Base-by-base conservation (phyloP, 2,329 filamentous ascomycete species). In the Xylariaceae sp. region DNA sequence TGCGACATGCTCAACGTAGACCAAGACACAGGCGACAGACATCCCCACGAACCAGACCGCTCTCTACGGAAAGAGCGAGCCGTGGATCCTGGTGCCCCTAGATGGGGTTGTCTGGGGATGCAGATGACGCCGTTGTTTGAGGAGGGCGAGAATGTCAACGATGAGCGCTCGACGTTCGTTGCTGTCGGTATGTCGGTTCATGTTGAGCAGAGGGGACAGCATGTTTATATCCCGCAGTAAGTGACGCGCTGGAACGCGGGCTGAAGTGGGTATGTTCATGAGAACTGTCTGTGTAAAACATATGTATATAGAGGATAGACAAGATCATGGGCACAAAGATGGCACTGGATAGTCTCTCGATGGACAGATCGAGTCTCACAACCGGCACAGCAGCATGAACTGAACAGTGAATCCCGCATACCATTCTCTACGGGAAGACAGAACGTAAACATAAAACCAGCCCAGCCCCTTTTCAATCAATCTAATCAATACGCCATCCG, bases 1-100 rank as follows among this genome's bases (percentile, higher is more conserved):
- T 90, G 88, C 74, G 88, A 85, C 66, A 72, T 91, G 65, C 87
- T 87, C 17, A 90, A 90, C 65, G 85, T 89, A 1, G 80, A 90
- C 69, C 87, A 81, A 0, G 75, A 76, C 15, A 85, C 77, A 4
- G 88, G 82, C n/a, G 68, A 79, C 45, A 78, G 79, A 18, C 82
- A 87, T 68, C 68, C 71, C 18, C 70, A 73, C 35, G 80, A 88
- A 72, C 84, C 86, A 0, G 82, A 85, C 67, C 76, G 74, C 56
- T 82, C 85, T 0, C 74, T 89, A 60, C 76, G 83, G 39, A 79
- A 79, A 61, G 80, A 81, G 64, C 79, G 86, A 10, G 76, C 82
- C 8, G 82, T 88, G 23, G 86, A 88, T 68, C 73, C 78, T 17
- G 86, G 86, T 1, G 81, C 82, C 0, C 80, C 81, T 34, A 77